Evolutionary conservation across 2,329 filamentous ascomycete genomes (phyloP), one percentile per base, ranked within the genome.

Genomic region (Neonectria sp.): DNA sequence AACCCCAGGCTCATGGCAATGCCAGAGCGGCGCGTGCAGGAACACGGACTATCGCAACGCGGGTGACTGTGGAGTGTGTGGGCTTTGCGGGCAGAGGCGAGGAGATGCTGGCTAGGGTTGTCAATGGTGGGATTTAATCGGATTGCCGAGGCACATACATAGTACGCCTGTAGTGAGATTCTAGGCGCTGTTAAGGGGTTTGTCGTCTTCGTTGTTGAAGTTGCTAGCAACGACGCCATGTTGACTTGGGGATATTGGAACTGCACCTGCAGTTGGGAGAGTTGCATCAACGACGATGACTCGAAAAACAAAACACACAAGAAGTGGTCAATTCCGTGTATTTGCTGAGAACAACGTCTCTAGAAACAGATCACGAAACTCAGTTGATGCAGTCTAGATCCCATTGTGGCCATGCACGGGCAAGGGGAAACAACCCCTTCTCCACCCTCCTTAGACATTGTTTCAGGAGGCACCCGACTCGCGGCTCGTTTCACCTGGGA

Each of bases 61-160:
- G 12, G 89, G 86, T 1, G 92, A 95, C 78, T 89, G 86, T 69
- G 91, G 90, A 7, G 78, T 90, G 1, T 95, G 93, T 77, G 92
- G 92, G 4, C 79, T 93, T 6, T 95, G 93, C 76, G 91, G 90
- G 21, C 80, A 79, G 71, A 82, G 79, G 71, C 80, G 73, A 71
- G 24, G n/a, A 31, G 52, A 51, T 31, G 48, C 13, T 43, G 55
- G 31, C 25, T 70, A 63, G 51, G 60, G n/a, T 33, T 31, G 25
- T 69, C 24, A 52, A 56, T 63, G 27, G 43, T 52, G 48, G 29
- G 43, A 17, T 37, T 27, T 57, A 37, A 31, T 31, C 46, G 33
- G 29, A 24, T n/a, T 2, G 21, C 21, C 21, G 21, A 21, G 21
- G 21, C 21, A 21, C 21, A 21, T 29, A 1, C 24, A 9, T 29